These are phyloP conservation scores for Cyclostephanos tholiformis DNA, from an alignment of 108 stramenopile species.

Conservation along the genomic window DNA sequence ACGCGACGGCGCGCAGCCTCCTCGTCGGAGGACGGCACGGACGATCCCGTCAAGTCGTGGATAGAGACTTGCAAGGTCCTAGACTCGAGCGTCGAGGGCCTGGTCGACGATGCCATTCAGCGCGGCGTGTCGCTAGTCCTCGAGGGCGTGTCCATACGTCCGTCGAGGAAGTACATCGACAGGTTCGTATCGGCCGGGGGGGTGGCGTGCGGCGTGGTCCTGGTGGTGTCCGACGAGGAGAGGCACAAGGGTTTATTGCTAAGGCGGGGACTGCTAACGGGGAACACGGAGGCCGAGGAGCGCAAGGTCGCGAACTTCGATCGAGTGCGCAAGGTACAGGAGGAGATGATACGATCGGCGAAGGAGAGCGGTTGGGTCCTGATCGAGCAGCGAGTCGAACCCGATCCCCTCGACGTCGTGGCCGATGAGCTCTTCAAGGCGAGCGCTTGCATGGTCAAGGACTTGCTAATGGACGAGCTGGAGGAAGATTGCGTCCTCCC, in stretches of 20 bases:
- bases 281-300: constrained; percentile 45
- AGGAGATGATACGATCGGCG: constrained; percentile 64
- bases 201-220: constrained; percentile 54
- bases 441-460: neutral
- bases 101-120: constrained; percentile 65
- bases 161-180: constrained; percentile 49
- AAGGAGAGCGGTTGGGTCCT: constrained; percentile 58
- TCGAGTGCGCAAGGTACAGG: constrained; percentile 65
- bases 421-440: constrained; percentile 22
- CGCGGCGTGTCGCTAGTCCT: constrained; percentile 60
- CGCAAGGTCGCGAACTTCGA: constrained; percentile 57
- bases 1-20: constrained; percentile 21
- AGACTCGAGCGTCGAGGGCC: constrained; percentile 45
- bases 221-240: constrained; percentile 57
- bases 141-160: constrained; percentile 65
- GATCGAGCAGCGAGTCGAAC: constrained; percentile 63
- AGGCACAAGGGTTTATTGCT: constrained; percentile 56
- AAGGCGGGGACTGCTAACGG: constrained; percentile 57
- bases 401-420: constrained; percentile 64
- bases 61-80: constrained; percentile 66
- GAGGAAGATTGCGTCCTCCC: neutral
- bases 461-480: neutral
- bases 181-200: constrained; percentile 58
- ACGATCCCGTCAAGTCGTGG: constrained; percentile 67
- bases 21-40: constrained; percentile 38